These are phyloP conservation scores for Haplosporangium sp. DNA, from an alignment of 371 early-diverging fungal species.

Conservation along the genomic window DNA sequence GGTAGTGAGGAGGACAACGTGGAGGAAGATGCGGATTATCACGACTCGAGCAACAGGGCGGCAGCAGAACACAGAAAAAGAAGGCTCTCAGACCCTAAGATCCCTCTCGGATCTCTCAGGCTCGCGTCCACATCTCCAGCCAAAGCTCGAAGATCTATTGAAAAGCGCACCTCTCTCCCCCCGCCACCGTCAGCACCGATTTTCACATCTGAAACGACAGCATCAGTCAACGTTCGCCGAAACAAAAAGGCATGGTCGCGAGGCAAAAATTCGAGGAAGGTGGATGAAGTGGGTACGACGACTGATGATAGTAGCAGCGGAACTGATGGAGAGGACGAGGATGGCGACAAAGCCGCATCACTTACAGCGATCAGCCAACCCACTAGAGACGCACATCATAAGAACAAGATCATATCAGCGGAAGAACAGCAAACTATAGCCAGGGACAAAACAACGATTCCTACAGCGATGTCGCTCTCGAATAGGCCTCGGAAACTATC, in stretches of 20 bases:
- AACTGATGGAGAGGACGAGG: not conserved
- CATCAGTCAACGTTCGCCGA: constrained; percentile 14
- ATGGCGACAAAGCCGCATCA: not conserved
- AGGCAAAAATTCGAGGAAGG: constrained; percentile 41
- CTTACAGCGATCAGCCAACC: not conserved
- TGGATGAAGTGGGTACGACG: constrained; percentile 34
- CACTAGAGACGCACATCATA: not conserved
- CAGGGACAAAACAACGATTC: not conserved
- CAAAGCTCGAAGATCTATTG: not conserved
- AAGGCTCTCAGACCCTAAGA: not conserved
- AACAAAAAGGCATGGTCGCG: constrained; percentile 41
- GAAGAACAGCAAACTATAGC: not conserved
- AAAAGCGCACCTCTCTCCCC: not conserved
- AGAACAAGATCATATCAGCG: too few species aligned
- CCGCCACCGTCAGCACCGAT: too few species aligned
- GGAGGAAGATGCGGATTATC: constrained; percentile 11
- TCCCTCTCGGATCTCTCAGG: not conserved
- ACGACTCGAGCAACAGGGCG: not conserved
- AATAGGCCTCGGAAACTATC: not conserved
- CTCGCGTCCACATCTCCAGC: too few species aligned
- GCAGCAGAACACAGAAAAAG: constrained; percentile 2
- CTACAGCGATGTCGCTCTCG: not conserved
- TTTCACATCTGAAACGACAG: not conserved
- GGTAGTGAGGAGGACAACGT: constrained; percentile 4
- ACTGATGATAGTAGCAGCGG: constrained; percentile 19